phyloP scores from a whole-genome alignment of 202 grass and related monocot species.

The Schoenoplectus tabernaemontani region DNA sequence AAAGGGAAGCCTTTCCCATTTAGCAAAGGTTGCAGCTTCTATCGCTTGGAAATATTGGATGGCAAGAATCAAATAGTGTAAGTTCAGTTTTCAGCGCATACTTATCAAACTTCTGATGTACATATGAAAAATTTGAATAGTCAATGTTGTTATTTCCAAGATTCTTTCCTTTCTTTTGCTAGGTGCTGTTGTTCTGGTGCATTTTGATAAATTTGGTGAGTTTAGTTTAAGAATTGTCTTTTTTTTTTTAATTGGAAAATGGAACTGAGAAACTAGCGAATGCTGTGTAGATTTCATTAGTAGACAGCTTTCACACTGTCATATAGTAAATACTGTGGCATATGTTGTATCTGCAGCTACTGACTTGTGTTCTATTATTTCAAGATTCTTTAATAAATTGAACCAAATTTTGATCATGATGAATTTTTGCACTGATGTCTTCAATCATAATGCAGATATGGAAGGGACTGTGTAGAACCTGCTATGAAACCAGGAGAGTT shows the following conservation, averaged over 20 bases:
- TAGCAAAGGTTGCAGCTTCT: constrained; percentile 95
- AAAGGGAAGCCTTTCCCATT: constrained; percentile 66
- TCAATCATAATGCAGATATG: constrained; percentile 44
- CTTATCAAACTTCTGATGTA: constrained; percentile 2
- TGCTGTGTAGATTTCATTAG: background rate
- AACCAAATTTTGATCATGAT: background rate
- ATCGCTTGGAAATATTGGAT: constrained; percentile 35
- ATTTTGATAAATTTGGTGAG: background rate
- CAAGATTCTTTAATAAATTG: background rate
- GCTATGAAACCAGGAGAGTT: constrained; percentile 64
- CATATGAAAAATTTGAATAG: background rate
- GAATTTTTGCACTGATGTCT: background rate
- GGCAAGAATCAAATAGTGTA: constrained; percentile 66
- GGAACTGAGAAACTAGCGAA: background rate
- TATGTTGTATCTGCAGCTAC: background rate
- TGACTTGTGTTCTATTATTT: background rate
- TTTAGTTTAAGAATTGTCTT: background rate
- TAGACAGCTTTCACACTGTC: no score
- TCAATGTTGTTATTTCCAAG: background rate
- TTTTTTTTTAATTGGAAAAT: background rate
- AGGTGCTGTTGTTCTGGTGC: background rate
- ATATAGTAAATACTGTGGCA: background rate
- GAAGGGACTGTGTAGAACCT: constrained; percentile 84
- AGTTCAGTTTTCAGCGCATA: background rate
- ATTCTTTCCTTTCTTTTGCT: background rate